Conservation (phyloP, 2,329 filamentous ascomycete species). For the Pseudocercospora fijiensis region DNA sequence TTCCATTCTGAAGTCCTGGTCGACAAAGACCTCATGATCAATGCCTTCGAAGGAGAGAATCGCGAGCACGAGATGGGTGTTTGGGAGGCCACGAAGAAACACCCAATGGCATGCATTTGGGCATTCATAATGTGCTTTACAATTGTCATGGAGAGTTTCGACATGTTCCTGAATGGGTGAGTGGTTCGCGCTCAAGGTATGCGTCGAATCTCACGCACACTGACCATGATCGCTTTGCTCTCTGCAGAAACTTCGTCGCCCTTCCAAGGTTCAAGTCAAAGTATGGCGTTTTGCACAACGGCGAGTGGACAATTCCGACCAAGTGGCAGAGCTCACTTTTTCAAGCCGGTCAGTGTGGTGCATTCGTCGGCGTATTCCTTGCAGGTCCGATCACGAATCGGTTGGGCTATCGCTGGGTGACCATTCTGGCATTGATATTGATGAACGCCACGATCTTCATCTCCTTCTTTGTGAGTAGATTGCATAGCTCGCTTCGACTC, state of each 20-base stretch:
- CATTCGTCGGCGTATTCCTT: constrained; percentile 57
- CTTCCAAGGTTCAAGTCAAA: constrained; percentile 45
- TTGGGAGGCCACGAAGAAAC: constrained; percentile 47
- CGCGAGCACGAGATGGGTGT: constrained; percentile 50
- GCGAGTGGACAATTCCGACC: constrained; percentile 45
- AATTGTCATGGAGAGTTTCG: constrained; percentile 42
- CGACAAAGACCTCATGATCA: constrained; percentile 43
- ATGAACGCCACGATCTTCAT: constrained; percentile 60
- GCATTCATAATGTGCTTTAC: constrained; percentile 52
- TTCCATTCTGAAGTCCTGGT: constrained; percentile 40
- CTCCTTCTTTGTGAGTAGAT: constrained; percentile 50
- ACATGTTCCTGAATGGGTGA: constrained; percentile 30
- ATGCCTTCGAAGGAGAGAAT: constrained; percentile 57
- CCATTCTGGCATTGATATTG: constrained; percentile 52
- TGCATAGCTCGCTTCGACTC: background rate
- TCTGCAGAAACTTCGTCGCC: constrained; percentile 52
- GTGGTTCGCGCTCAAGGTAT: constrained; percentile 52
- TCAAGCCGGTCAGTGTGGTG: constrained; percentile 55
- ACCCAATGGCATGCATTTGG: constrained; percentile 53
- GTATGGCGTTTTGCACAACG: constrained; percentile 45
- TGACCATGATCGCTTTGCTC: background rate
- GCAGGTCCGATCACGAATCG: constrained; percentile 58
- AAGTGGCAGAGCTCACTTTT: constrained; percentile 59
- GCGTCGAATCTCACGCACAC: background rate
- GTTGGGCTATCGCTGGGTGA: constrained; percentile 59